Evolutionary conservation across 352 stramenopile genomes (phyloP), one percentile per base, ranked within the genome.

Genomic region (Globisporangium nunn): DNA sequence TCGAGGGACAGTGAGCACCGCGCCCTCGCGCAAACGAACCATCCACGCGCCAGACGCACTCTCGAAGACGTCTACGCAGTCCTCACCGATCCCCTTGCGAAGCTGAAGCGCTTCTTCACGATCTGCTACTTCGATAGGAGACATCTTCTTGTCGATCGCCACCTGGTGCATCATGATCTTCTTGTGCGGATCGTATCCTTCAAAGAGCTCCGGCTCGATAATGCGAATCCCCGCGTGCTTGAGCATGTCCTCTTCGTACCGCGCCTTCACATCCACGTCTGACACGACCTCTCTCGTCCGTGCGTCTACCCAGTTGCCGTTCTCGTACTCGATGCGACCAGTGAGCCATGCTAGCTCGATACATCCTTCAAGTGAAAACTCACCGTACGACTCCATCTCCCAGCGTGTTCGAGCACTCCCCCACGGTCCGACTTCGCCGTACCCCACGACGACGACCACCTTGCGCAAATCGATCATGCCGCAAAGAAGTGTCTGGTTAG

Each of bases 381-480:
- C 75, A 47, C 87, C 87, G 64, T 77, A 95, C 52, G 81, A 91
- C 63, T 96, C 87, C 81, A 96, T 95, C 69, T 96, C 87, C 87
- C 87, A 96, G 6, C 83, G 81, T 29, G 85, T 94, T 29, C 85
- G 85, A 15, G 84, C 73, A 56, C 88, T 95, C 31, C 87, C 87
- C 75, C 78, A 96, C 45, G 87, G 87, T 46, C 87, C 82, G 18
- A 96, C 81, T 66, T 96, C 87, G 39, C 87, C 87, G 54, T 90
- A 96, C 45, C 87, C 87, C 35, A 77, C 74, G n/a, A 95, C 73
- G 4, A 96, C 87, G 6, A 96, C 78, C 10, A 90, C 71, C 63
- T 91, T 87, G 33, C 78, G 75, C 64, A 96, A 60, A 56, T 95
- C 82, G 51, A 95, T 64, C 84, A 94, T 93, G 33, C 72, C 80